A percentile compares a stretch with the other conserved stretches of the same genome.
phyloP scores from a whole-genome alignment of 2,329 filamentous ascomycete species.

The Blastomyces parvus region DNA sequence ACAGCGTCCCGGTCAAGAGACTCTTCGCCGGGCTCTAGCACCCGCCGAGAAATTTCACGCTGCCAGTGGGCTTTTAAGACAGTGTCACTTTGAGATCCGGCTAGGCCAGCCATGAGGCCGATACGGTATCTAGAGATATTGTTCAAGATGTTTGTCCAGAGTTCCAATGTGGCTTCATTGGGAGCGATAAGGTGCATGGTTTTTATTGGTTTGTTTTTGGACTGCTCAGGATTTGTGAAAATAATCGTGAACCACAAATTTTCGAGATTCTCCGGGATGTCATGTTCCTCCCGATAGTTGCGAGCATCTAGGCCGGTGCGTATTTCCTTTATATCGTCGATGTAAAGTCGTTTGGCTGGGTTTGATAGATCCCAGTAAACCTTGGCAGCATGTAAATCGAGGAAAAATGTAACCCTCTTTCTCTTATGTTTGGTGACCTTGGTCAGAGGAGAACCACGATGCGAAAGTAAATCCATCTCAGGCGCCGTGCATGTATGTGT shows the following conservation, averaged over 20 bases:
- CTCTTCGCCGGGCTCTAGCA: constrained; percentile 45
- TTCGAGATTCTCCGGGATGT: constrained; percentile 57
- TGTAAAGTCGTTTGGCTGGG: constrained; percentile 75
- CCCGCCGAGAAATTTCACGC: constrained; percentile 64
- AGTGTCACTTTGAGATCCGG: constrained; percentile 68
- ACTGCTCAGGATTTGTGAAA: constrained; percentile 68
- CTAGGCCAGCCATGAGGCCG: constrained; percentile 79
- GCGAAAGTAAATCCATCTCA: constrained; percentile 64
- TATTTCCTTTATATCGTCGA: constrained; percentile 91
- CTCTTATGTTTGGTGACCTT: constrained; percentile 81
- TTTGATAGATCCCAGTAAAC: constrained; percentile 77
- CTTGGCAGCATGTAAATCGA: constrained; percentile 75
- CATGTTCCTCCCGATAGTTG: constrained; percentile 80
- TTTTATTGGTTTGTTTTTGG: constrained; percentile 61
- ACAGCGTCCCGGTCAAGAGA: constrained; percentile 69
- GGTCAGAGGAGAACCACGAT: constrained; percentile 65
- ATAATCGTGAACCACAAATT: constrained; percentile 80
- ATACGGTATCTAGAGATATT: constrained; percentile 77
- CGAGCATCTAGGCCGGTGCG: constrained; percentile 72
- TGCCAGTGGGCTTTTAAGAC: constrained; percentile 80
- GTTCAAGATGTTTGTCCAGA: constrained; percentile 79
- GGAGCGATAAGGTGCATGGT: constrained; percentile 80
- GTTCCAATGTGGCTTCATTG: constrained; percentile 57
- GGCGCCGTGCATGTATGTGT: constrained; percentile 44
- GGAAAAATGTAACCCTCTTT: constrained; percentile 61